These are phyloP conservation scores for Corymbia calophylla DNA, from an alignment of 441 rosid species.

Conservation along the genomic window DNA sequence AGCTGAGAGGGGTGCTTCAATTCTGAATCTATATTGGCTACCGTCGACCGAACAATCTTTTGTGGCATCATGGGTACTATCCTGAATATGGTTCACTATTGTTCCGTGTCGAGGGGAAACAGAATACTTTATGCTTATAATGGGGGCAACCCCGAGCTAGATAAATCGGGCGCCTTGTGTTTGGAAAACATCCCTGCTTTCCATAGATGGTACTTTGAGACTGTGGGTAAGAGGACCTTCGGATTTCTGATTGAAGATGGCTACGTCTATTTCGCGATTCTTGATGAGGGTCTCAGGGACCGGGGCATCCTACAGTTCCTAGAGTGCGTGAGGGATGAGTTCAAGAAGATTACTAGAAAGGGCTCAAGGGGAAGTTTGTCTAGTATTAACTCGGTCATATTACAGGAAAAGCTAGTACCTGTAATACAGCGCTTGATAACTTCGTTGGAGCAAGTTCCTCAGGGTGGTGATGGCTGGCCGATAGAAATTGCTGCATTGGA, in stretches of 20 bases:
- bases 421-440: conserved; percentile 51
- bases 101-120: conserved; percentile 52
- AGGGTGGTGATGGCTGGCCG: conserved; percentile 25
- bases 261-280: conserved; percentile 57
- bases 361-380: conserved; percentile 59
- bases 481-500: conserved; percentile 24
- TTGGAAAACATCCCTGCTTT: conserved; percentile 55
- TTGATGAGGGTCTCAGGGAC: conserved; percentile 43
- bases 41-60: neutral
- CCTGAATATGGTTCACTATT: conserved; percentile 52
- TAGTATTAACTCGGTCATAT: conserved; percentile 29
- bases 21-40: neutral
- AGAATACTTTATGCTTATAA: conserved; percentile 40
- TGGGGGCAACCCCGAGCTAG: conserved; percentile 44
- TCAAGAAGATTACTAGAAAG: conserved; percentile 44
- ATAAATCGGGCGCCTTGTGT: conserved; percentile 45
- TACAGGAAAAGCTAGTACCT: conserved; percentile 68
- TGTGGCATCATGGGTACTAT: conserved; percentile 33
- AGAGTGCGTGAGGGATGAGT: conserved; percentile 52
- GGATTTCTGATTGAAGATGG: conserved; percentile 74
- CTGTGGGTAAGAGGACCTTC: conserved; percentile 38
- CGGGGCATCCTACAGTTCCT: conserved; percentile 45
- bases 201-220: conserved; percentile 86
- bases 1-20: neutral
- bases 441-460: conserved; percentile 51